Conservation (phyloP, 257 asterid genomes). For the Penstemon newberryi region DNA sequence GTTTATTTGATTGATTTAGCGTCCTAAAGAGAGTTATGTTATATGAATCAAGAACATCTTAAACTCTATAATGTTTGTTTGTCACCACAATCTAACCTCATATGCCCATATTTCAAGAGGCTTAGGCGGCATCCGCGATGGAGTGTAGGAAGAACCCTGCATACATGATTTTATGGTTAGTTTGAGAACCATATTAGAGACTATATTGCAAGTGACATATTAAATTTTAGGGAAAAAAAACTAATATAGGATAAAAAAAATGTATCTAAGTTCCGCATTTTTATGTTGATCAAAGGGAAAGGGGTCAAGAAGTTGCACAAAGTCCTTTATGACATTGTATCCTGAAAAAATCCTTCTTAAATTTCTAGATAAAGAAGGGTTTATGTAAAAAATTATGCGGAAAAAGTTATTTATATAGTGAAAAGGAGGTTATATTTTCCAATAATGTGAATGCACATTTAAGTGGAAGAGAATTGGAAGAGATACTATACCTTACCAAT, state of each 20-base stretch:
- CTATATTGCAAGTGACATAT: not conserved
- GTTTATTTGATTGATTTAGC: not conserved
- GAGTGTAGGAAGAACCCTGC: slow-evolving; percentile 72
- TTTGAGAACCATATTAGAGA: not conserved
- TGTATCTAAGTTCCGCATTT: not conserved
- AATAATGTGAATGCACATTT: not conserved
- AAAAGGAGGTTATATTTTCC: not conserved
- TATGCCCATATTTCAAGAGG: slow-evolving; percentile 95
- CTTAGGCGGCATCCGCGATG: slow-evolving; percentile 76
- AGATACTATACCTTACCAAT: slow-evolving; percentile 68
- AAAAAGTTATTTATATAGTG: not conserved
- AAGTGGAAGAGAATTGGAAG: slow-evolving; percentile 10
- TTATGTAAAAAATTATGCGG: not conserved
- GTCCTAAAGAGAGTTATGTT: slow-evolving; percentile 2
- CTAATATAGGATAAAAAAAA: too few species aligned
- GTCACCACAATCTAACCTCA: slow-evolving; percentile 55
- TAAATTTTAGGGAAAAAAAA: not conserved
- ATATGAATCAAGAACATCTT: slow-evolving; percentile 12
- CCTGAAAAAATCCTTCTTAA: not conserved
- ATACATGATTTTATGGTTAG: not conserved
- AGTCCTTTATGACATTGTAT: not conserved
- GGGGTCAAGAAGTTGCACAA: not conserved
- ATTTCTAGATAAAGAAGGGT: not conserved
- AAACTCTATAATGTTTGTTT: slow-evolving; percentile 11
- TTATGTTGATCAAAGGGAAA: not conserved